Base-by-base conservation (phyloP, 768 basidiomycete genomes). In the Pulveroboletus sp. region DNA sequence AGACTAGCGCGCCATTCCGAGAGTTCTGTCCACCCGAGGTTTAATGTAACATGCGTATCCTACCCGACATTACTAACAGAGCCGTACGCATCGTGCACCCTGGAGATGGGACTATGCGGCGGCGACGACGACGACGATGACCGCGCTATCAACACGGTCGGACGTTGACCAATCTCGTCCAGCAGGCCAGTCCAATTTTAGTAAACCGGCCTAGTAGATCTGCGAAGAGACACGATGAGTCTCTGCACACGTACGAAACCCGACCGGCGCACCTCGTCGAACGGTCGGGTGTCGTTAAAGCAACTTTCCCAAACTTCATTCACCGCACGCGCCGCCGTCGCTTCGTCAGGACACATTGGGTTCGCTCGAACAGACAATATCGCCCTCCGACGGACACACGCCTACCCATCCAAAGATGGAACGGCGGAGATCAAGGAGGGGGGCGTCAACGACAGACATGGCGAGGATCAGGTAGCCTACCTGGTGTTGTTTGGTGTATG, bases 241-340 rank as follows among this genome's bases (percentile, higher is more conserved):
- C 21, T 3, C 42, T n/a, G 14, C 12, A 33, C 33, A 42, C 44
- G 26, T 35, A 37, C 42, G 8, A 53, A 8, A 26, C 6, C 31
- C 9, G 18, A 8, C 30, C 7, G 11, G 54, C 64, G 47, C 59
- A 91, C 92, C 85, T 98, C 94, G 67, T 99, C 96, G 66, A 97
- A 99, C 8, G 96, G 95, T 55, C 95, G 72, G 6, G 94, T 97
- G 65, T 98, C 96, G 33, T 79, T 85, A 69, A 90, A 93, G 68
- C 95, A 99, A 58, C 90, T 93, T 62, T 93, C 93, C 88, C 90
- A 99, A 31, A 95, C 95, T 66, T 96, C 90, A 57, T 97, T 96
- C 40, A 98, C 94, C 1, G 84, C 93, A 50, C 79, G 78, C 66
- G 93, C 92, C 11, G 94, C 95, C 24, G 86, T 73, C 6, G 76